Percentiles rank a stretch among this genome's conserved stretches.
Conservation (phyloP, 2,329 filamentous ascomycete genomes). For the Cytospora piceae region DNA sequence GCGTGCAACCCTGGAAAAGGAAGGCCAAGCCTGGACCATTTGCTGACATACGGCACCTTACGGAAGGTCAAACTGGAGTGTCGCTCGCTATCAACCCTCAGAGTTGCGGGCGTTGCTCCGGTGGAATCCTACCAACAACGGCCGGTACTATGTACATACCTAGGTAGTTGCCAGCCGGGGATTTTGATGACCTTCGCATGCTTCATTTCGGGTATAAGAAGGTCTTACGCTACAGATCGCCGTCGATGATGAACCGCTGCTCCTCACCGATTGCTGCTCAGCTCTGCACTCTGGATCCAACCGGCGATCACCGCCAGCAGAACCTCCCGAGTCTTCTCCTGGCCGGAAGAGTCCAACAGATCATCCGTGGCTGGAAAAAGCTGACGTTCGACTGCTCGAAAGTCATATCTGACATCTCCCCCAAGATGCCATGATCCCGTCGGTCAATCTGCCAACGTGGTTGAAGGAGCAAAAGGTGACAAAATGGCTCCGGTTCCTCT, state of each 20-base stretch:
- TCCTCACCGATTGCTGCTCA: neutral
- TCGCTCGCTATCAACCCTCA: slow-evolving; percentile 12
- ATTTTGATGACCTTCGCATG: neutral
- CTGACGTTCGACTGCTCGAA: neutral
- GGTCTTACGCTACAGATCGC: neutral
- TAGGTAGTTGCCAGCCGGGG: neutral
- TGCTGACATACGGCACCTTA: neutral
- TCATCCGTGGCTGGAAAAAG: neutral
- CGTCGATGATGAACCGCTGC: neutral
- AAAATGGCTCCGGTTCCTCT: neutral
- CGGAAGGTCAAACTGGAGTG: slow-evolving; percentile 8
- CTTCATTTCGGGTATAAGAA: slow-evolving; percentile 2
- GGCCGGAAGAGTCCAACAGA: neutral
- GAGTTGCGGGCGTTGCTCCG: slow-evolving; percentile 18
- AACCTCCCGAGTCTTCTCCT: neutral
- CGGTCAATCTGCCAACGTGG: neutral
- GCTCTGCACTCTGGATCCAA: neutral
- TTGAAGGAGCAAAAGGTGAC: neutral
- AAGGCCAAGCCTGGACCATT: neutral
- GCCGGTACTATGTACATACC: neutral
- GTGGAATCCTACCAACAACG: neutral
- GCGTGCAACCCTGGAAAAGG: neutral
- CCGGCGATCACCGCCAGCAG: neutral
- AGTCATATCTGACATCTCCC: neutral
- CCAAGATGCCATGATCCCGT: neutral